Conservation (phyloP, 805 yeast species). For the Nematodospora valgi region DNA sequence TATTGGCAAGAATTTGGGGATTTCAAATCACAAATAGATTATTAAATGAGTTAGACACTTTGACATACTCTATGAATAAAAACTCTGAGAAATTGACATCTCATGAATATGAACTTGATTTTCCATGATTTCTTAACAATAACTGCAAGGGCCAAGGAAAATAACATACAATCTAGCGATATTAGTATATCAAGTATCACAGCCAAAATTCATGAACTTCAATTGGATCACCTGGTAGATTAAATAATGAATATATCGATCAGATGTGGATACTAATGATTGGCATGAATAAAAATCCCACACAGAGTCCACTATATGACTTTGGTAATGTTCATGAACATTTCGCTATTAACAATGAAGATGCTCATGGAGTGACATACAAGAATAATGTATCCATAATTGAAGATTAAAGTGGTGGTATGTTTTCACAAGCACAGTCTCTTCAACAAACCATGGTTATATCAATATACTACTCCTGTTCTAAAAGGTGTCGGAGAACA, state of each 20-base stretch:
- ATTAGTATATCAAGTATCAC: background rate
- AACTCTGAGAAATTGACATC: conserved; percentile 4
- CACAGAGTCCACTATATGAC: background rate
- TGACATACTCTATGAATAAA: conserved; percentile 4
- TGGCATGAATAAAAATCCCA: conserved; percentile 17
- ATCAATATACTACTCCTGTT: too few species aligned
- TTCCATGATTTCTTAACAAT: too few species aligned
- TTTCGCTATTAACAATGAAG: too few species aligned
- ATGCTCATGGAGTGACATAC: too few species aligned
- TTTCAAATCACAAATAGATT: conserved; percentile 16
- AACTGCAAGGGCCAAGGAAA: too few species aligned
- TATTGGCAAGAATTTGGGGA: conserved; percentile 9
- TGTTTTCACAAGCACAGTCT: too few species aligned
- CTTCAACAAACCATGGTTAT: too few species aligned
- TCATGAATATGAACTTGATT: too few species aligned
- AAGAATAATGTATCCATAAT: too few species aligned
- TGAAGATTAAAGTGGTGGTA: too few species aligned
- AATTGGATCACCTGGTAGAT: conserved; percentile 5
- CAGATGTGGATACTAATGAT: conserved; percentile 26
- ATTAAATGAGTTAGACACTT: conserved; percentile 8
- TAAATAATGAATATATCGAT: conserved; percentile 18
- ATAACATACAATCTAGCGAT: background rate
- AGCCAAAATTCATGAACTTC: conserved; percentile 1
- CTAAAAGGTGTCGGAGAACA: too few species aligned
- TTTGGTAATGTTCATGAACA: too few species aligned